A percentile compares a stretch with the other conserved stretches of the same genome.
phyloP scores from a whole-genome alignment of 306 rosid species.

The Malus sieversii region DNA sequence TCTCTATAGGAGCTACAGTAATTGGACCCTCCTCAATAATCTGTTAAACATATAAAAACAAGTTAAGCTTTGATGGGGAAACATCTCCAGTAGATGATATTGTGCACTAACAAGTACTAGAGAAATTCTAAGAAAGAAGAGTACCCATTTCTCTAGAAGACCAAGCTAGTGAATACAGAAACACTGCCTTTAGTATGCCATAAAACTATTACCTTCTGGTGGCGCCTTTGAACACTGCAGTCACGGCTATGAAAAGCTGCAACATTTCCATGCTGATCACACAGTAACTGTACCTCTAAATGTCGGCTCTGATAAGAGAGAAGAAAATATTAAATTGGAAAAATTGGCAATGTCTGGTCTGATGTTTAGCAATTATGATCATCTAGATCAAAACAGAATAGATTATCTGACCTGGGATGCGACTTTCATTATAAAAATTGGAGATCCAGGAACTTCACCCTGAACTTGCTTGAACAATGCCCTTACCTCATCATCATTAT shows the following conservation, averaged over 20 bases:
- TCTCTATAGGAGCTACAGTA: slow-evolving; percentile 74
- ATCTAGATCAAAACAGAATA: slow-evolving; percentile 22
- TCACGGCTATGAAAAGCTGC: slow-evolving; percentile 99
- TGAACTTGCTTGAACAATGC: slow-evolving; percentile 99
- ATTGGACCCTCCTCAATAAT: slow-evolving; percentile 99
- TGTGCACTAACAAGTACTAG: not conserved
- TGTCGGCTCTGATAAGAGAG: slow-evolving; percentile 76
- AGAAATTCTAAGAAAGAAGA: not conserved
- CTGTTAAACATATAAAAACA: slow-evolving; percentile 35
- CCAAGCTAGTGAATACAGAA: not conserved
- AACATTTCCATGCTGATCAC: slow-evolving; percentile 93
- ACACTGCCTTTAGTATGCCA: not conserved
- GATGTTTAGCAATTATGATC: slow-evolving; percentile 12
- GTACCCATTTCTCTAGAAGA: not conserved
- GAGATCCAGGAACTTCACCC: slow-evolving; percentile 99
- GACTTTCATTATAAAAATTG: slow-evolving; percentile 96
- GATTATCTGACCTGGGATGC: slow-evolving; percentile 87
- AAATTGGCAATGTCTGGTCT: slow-evolving; percentile 17
- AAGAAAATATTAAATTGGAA: slow-evolving; percentile 7
- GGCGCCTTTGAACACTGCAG: slow-evolving; percentile 99
- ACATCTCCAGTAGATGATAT: not conserved
- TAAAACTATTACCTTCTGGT: slow-evolving; percentile 64
- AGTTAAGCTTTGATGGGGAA: slow-evolving; percentile 13
- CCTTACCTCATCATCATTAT: slow-evolving; percentile 95
- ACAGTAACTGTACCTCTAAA: slow-evolving; percentile 92